Percentiles rank a stretch among this genome's conserved stretches.
phyloP scores from a whole-genome alignment of 306 rosid genomes.

The Sophora flavescens region DNA sequence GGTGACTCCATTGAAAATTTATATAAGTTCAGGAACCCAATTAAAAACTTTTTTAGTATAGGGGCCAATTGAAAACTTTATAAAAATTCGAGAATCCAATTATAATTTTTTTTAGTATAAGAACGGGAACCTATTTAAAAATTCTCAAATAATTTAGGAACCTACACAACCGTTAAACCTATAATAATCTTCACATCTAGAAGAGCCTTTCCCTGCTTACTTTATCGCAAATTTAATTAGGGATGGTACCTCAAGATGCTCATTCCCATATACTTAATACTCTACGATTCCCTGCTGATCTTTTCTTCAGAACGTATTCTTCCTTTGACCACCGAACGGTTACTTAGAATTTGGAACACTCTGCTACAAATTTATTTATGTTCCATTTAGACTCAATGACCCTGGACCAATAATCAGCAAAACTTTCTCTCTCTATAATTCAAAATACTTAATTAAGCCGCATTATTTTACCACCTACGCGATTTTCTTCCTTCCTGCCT shows the following conservation, averaged over 20 bases:
- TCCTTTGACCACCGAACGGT: constrained; percentile 63
- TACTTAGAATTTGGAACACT: constrained; percentile 40
- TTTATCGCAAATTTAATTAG: not conserved
- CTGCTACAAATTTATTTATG: constrained; percentile 24
- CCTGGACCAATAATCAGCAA: constrained; percentile 4
- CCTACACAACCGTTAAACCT: too few relatives aligned
- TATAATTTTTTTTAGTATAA: too few relatives aligned
- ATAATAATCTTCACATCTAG: not conserved
- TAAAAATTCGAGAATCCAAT: too few relatives aligned
- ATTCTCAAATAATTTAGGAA: too few relatives aligned
- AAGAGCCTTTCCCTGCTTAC: not conserved
- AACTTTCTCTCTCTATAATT: not conserved
- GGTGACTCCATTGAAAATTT: too few relatives aligned
- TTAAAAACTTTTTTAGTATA: too few relatives aligned
- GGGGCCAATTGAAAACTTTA: too few relatives aligned
- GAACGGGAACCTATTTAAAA: too few relatives aligned
- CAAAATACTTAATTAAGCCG: constrained; percentile 39
- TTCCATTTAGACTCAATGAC: constrained; percentile 36
- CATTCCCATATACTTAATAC: too few relatives aligned
- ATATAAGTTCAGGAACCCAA: too few relatives aligned
- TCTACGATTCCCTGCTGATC: constrained; percentile 24
- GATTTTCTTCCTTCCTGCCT: not conserved
- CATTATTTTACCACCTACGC: constrained; percentile 46
- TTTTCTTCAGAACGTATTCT: constrained; percentile 34
- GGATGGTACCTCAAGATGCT: not conserved